These are phyloP conservation scores for Trichoderma atrobrunneum DNA, from an alignment of 2,329 filamentous ascomycete species.

Conservation along the genomic window DNA sequence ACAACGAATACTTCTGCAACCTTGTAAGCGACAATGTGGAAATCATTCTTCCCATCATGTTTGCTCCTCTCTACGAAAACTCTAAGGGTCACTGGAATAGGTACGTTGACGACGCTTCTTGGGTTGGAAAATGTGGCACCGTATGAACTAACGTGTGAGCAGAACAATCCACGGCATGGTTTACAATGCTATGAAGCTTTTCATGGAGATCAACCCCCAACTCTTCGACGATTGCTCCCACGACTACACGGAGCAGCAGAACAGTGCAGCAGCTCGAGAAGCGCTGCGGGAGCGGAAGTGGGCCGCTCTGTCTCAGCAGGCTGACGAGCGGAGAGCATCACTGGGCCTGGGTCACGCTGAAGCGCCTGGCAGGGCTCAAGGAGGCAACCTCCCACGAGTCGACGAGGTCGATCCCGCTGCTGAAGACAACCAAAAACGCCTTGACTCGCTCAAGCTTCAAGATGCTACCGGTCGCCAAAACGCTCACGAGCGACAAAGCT, in stretches of 20 bases:
- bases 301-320: constrained; percentile 80
- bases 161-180: constrained; percentile 99
- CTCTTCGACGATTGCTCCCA: constrained; percentile 98
- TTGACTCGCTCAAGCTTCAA: constrained; percentile 87
- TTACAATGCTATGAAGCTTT: constrained; percentile 99
- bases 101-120: constrained; percentile 49
- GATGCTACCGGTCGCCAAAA: constrained; percentile 64
- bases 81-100: constrained; percentile 99
- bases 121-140: neutral
- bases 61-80: constrained; percentile 96
- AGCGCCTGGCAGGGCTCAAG: constrained; percentile 38
- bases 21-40: constrained; percentile 98
- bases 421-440: constrained; percentile 79
- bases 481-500: constrained; percentile 59
- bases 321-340: constrained; percentile 61
- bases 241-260: constrained; percentile 95
- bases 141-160: constrained; percentile 31
- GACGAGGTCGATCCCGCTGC: constrained; percentile 78
- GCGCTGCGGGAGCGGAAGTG: constrained; percentile 80
- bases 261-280: constrained; percentile 82
- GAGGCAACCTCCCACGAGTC: constrained; percentile 47
- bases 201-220: constrained; percentile 99
- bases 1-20: constrained; percentile 99
- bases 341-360: constrained; percentile 35
- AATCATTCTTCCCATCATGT: constrained; percentile 98